A percentile compares a stretch with the other conserved stretches of the same genome.
phyloP scores from a whole-genome alignment of 371 early-diverging fungal species.

The Mycotypha africana region DNA sequence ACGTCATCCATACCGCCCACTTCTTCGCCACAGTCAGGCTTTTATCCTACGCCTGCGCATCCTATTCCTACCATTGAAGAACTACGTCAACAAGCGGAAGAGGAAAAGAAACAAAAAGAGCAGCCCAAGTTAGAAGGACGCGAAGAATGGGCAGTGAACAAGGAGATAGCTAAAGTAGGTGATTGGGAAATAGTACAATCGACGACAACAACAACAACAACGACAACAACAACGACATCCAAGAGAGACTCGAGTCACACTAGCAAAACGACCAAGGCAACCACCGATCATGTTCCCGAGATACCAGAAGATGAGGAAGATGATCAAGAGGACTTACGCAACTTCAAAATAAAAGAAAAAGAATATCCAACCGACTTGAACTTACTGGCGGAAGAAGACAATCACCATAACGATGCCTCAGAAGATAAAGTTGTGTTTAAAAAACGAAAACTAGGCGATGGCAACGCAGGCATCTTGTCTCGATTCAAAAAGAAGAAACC shows the following conservation, averaged over 20 bases:
- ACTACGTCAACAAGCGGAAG: constrained; percentile 8
- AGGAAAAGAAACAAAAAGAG: constrained; percentile 1
- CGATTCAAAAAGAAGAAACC: constrained; percentile 16
- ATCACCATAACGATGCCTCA: constrained; percentile 10
- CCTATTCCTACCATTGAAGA: constrained; percentile 15
- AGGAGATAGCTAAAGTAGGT: constrained; percentile 26
- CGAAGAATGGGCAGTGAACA: constrained; percentile 35
- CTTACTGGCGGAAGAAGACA: constrained; percentile 11
- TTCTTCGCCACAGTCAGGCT: background rate
- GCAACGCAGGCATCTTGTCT: no score
- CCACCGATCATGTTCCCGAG: constrained; percentile 28
- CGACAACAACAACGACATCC: background rate
- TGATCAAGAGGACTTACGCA: constrained; percentile 43
- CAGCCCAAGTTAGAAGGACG: constrained; percentile 13
- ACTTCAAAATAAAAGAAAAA: constrained; percentile 54
- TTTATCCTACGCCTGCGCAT: background rate
- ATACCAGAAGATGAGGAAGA: constrained; percentile 46
- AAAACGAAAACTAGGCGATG: constrained; percentile 39
- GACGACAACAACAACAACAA: background rate
- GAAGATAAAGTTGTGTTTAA: constrained; percentile 37
- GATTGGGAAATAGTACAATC: constrained; percentile 28
- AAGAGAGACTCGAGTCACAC: no score
- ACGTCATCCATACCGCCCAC: background rate
- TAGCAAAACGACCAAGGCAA: constrained; percentile 7
- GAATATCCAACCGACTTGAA: constrained; percentile 29